phyloP scores from a whole-genome alignment of 352 stramenopile genomes.

The Aphanomyces invadans region DNA sequence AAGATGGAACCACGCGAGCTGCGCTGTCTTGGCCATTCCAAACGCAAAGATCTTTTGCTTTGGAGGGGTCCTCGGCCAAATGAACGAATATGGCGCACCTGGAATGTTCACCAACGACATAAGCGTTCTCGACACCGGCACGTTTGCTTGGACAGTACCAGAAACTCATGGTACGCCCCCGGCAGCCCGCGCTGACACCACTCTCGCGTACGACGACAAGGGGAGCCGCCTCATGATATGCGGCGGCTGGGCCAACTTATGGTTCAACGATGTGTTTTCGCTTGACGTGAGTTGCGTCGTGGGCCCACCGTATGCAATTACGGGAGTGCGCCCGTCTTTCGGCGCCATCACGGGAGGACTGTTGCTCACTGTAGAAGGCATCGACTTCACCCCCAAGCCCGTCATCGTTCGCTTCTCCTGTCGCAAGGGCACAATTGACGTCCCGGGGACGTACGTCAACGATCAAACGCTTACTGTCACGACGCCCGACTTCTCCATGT shows the following conservation, averaged over 20 bases:
- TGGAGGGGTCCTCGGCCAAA: slow-evolving; percentile 89
- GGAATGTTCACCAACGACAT: slow-evolving; percentile 86
- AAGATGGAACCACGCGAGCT: slow-evolving; percentile 93
- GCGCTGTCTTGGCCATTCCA: slow-evolving; percentile 91
- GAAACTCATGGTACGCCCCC: slow-evolving; percentile 74
- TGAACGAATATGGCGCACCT: slow-evolving; percentile 78
- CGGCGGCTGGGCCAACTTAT: slow-evolving; percentile 93
- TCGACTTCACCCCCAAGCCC: slow-evolving; percentile 84
- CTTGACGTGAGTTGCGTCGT: slow-evolving; percentile 93
- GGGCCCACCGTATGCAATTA: slow-evolving; percentile 93
- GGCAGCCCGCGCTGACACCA: slow-evolving; percentile 85
- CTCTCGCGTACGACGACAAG: slow-evolving; percentile 91
- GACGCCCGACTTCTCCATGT: slow-evolving; percentile 87
- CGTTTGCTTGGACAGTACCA: slow-evolving; percentile 80
- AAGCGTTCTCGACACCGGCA: slow-evolving; percentile 89
- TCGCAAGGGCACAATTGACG: slow-evolving; percentile 84
- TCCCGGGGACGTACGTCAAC: slow-evolving; percentile 81
- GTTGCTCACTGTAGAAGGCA: slow-evolving; percentile 78
- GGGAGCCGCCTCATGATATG: slow-evolving; percentile 89
- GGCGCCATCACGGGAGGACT: slow-evolving; percentile 91
- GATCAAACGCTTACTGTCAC: slow-evolving; percentile 83
- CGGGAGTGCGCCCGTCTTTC: slow-evolving; percentile 76
- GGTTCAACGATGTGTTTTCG: slow-evolving; percentile 87
- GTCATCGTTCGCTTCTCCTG: slow-evolving; percentile 88
- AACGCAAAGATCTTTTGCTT: slow-evolving; percentile 96